These are phyloP conservation scores for Aciculosporium take DNA, from an alignment of 2,329 filamentous ascomycete species.

Conservation along the genomic window DNA sequence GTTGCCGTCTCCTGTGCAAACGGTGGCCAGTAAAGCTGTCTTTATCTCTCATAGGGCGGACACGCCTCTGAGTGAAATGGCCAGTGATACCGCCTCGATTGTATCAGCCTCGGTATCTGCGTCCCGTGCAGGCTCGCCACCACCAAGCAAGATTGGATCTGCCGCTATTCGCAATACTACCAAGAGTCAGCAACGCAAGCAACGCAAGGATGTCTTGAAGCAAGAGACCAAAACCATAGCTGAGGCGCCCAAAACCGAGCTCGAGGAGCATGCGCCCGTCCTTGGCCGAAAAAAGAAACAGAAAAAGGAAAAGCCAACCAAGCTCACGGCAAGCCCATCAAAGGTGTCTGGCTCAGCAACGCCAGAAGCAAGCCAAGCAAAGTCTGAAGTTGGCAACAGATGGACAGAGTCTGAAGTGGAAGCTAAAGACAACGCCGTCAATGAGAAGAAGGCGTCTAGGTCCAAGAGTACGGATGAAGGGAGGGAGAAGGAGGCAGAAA, in stretches of 20 bases:
- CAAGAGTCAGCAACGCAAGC: constrained; percentile 67
- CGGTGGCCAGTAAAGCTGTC: constrained; percentile 16
- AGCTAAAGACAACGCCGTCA: constrained; percentile 15
- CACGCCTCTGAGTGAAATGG: constrained; percentile 57
- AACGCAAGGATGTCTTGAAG: constrained; percentile 53
- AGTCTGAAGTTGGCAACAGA: neutral
- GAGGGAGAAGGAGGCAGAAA: constrained; percentile 3
- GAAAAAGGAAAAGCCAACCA: constrained; percentile 51
- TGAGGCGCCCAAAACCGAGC: constrained; percentile 35
- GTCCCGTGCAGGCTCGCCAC: constrained; percentile 59
- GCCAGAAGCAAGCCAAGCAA: neutral
- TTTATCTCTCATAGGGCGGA: constrained; percentile 40
- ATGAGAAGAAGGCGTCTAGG: constrained; percentile 19
- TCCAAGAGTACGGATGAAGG: constrained; percentile 16
- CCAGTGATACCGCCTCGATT: constrained; percentile 65
- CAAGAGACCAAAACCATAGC: constrained; percentile 44
- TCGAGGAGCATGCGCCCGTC: constrained; percentile 54
- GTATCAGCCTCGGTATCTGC: constrained; percentile 55
- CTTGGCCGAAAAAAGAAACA: constrained; percentile 73
- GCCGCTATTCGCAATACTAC: constrained; percentile 56
- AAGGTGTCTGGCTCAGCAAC: neutral
- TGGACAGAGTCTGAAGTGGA: constrained; percentile 8
- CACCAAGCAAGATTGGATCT: constrained; percentile 48
- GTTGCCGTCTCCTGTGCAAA: constrained; percentile 17
- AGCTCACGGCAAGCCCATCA: constrained; percentile 9